A percentile compares a stretch with the other conserved stretches of the same genome.
phyloP scores from a whole-genome alignment of 2,329 filamentous ascomycete genomes.

The Cytospora leucostoma region DNA sequence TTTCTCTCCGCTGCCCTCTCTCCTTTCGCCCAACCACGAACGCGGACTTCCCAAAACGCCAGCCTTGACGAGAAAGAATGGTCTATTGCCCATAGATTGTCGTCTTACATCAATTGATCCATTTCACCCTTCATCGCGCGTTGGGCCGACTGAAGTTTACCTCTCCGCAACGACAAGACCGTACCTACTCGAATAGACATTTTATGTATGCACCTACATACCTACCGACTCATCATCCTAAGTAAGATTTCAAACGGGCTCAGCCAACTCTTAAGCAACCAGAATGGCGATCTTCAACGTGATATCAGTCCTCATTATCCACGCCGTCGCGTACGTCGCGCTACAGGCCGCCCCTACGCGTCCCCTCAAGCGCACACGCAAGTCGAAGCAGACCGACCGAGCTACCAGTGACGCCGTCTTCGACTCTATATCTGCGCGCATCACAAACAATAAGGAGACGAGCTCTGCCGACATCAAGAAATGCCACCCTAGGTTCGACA shows the following conservation, averaged over 20 bases:
- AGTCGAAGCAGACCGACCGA: background rate
- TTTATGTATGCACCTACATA: no score
- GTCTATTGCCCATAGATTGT: no score
- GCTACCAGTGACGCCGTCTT: background rate
- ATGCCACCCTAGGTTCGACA: background rate
- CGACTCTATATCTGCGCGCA: background rate
- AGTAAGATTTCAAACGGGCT: no score
- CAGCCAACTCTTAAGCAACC: background rate
- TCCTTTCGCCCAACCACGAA: no score
- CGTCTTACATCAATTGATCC: no score
- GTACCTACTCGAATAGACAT: no score
- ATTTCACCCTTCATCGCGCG: no score
- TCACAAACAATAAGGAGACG: background rate
- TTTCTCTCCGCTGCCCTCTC: no score
- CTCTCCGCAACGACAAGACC: no score
- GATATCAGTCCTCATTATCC: background rate
- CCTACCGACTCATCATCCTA: background rate
- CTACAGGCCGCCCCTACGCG: background rate
- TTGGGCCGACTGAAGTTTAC: no score
- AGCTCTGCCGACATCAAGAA: background rate
- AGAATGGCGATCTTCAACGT: background rate
- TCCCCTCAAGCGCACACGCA: conserved; percentile 1
- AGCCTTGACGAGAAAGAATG: no score
- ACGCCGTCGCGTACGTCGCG: conserved; percentile 2
- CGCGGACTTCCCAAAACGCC: no score